Percentiles rank a stretch among this genome's conserved stretches.
phyloP scores from a whole-genome alignment of 306 rosid genomes.

The Rosa chinensis region DNA sequence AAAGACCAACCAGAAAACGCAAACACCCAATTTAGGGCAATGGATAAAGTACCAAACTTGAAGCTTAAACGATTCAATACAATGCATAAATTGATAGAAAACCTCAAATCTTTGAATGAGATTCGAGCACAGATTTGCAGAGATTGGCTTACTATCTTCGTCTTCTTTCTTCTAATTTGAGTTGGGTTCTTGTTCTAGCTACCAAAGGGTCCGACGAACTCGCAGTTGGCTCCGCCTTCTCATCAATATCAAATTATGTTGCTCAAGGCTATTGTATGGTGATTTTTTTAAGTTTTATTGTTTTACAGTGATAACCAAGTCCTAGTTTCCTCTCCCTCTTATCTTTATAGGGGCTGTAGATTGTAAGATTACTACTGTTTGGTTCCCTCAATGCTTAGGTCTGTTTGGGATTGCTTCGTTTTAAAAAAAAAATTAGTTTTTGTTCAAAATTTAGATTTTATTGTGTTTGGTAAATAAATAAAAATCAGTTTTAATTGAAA shows the following conservation, averaged over 20 bases:
- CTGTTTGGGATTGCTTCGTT: too few relatives aligned
- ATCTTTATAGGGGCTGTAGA: not conserved
- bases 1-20: not conserved
- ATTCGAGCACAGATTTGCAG: constrained; percentile 1
- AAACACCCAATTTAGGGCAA: not conserved
- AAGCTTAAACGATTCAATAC: not conserved
- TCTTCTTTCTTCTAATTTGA: not conserved
- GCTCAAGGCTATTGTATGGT: not conserved
- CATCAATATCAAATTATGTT: not conserved
- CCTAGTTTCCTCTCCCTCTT: not conserved
- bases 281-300: not conserved
- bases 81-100: not conserved
- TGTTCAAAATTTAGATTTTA: too few relatives aligned
- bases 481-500: too few relatives aligned
- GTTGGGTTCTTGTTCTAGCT: not conserved
- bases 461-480: too few relatives aligned
- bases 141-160: constrained; percentile 17
- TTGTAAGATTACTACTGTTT: too few relatives aligned
- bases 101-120: not conserved
- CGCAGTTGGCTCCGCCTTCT: constrained; percentile 5
- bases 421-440: too few relatives aligned
- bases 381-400: too few relatives aligned
- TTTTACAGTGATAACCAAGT: not conserved
- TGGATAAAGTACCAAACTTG: not conserved
- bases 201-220: constrained; percentile 2